Conservation (phyloP, 2,329 filamentous ascomycete genomes). For the Venturiaceae sp. region DNA sequence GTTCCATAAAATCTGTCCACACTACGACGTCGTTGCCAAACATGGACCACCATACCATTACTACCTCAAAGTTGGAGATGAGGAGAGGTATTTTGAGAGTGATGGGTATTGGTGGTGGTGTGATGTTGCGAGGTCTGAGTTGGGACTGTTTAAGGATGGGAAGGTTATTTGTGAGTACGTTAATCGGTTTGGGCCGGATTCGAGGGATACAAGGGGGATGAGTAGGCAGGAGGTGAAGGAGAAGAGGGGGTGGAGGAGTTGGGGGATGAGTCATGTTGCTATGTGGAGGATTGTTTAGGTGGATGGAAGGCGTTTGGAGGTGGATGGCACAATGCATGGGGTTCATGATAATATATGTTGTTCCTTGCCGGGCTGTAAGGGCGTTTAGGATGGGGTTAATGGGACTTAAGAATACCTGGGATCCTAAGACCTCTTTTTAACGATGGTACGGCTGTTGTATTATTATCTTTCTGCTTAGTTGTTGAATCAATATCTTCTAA, state of each 20-base stretch:
- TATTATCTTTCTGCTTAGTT: no score
- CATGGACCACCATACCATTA: slow-evolving; percentile 50
- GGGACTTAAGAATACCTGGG: no score
- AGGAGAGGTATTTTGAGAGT: slow-evolving; percentile 54
- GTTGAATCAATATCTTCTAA: no score
- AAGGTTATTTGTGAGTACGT: not conserved
- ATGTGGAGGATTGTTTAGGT: slow-evolving; percentile 1
- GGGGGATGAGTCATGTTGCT: slow-evolving; percentile 1
- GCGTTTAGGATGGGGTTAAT: no score
- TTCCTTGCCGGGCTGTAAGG: no score
- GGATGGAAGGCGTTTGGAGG: no score
- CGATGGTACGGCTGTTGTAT: no score
- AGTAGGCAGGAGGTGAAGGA: not conserved
- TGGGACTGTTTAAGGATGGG: slow-evolving; percentile 43
- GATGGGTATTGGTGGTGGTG: slow-evolving; percentile 75
- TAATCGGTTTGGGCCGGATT: not conserved
- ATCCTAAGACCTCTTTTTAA: no score
- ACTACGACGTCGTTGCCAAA: slow-evolving; percentile 65
- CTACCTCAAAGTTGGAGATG: slow-evolving; percentile 58
- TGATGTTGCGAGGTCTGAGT: slow-evolving; percentile 50
- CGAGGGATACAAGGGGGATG: not conserved
- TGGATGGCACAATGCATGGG: no score
- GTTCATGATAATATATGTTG: no score
- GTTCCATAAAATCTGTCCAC: slow-evolving; percentile 68
- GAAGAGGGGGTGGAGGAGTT: not conserved